Conservation (phyloP, 78 protist genomes). For the Protostelium mycophagum region DNA sequence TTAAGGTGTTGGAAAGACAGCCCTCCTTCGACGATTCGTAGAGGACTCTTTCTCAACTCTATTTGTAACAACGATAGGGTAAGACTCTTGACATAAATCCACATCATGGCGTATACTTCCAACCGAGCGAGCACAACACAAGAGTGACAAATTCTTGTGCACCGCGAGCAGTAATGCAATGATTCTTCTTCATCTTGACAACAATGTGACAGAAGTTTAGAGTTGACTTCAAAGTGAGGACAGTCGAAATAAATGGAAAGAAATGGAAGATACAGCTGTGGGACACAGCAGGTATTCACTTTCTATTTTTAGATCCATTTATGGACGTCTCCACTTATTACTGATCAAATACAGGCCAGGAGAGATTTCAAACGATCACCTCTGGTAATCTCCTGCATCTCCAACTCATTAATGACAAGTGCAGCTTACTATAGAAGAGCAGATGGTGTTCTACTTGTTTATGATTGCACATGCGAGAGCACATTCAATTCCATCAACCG, state of each 20-base stretch:
- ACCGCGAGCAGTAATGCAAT: too few species aligned
- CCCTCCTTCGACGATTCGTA: not conserved
- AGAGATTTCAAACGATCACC: not conserved
- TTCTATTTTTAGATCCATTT: too few species aligned
- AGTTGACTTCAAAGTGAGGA: not conserved
- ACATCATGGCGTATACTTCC: not conserved
- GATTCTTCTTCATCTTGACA: too few species aligned
- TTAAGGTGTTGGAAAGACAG: not conserved
- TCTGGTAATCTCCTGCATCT: too few species aligned
- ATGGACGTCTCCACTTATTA: too few species aligned
- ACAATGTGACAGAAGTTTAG: too few species aligned
- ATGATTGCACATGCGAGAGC: not conserved
- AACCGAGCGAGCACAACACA: too few species aligned
- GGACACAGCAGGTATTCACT: not conserved
- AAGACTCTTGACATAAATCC: not conserved
- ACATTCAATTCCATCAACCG: not conserved
- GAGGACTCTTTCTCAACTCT: not conserved
- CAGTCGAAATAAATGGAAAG: not conserved
- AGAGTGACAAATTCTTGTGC: too few species aligned
- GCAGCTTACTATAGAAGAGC: not conserved
- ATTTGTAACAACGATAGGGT: not conserved
- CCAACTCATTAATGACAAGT: too few species aligned
- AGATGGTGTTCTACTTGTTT: not conserved
- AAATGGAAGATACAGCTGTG: not conserved
- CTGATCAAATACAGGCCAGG: not conserved